Base-by-base conservation (phyloP, 2,329 filamentous ascomycete species). In the Scleromitrula shiraiana region DNA sequence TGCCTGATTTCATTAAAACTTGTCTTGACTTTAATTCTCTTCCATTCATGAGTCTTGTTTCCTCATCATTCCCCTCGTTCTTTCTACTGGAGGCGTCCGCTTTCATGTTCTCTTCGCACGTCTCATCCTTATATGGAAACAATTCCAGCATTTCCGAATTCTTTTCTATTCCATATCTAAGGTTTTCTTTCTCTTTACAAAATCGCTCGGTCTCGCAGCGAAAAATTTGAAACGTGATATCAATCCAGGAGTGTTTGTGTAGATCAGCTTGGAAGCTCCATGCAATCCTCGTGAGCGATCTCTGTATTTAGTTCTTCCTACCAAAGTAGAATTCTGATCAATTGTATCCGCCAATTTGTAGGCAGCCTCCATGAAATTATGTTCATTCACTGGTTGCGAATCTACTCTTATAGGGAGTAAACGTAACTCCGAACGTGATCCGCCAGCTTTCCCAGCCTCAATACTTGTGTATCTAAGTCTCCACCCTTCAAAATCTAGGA, bases 371-470 rank as follows among this genome's bases (percentile, higher is more conserved):
- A 61, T 32, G 29, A 56, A 59, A 2, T 56, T 46, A n/a, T 52
- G 23, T 29, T 58, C 36, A 7, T 39, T 20, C 23, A 39, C 15
- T 4, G 38, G n/a, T 27, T 44, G 20, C 9, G 32, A 29, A 38
- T 52, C 22, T 22, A 15, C 22, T 19, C 35, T 51, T 10, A 55
- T 46, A 7, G 55, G 53, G 9, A 47, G 51, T 10, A 64, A 38
- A 7, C 36, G 48, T 14, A 65, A 43, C 47, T 64, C 62, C 20
- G 50, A 45, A 14, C 60, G 51, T 15, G 50, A 50, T 7, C 62
- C 62, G n/a, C 56, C 61, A 7, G 60, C 55, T 49, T 60, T 60
- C 7, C 64, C 64, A 15, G 49, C 56, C 32, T 65, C 57, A 46
- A 64, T 54, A 22, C 53, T 55, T 0, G 58, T 58, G 39, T 60